Base-by-base conservation (phyloP, 1,139 yeast genomes). In the Torulaspora globosa region DNA sequence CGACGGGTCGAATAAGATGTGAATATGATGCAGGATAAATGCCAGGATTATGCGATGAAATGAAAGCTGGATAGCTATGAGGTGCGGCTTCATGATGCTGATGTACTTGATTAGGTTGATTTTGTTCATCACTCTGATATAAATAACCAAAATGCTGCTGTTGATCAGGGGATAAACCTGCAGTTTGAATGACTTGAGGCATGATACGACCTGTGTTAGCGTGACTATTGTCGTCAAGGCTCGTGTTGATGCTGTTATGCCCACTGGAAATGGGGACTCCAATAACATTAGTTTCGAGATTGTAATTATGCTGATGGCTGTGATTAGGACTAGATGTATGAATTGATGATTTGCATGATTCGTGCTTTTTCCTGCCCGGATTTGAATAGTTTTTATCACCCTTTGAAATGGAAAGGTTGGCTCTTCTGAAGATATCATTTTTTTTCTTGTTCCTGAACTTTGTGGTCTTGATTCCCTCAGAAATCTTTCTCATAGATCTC, bases 381-480 rank as follows among this genome's bases (percentile, higher is more conserved):
- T 11, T 28, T 3, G 35, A 23, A n/a, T n/a, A 12, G 26, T 24
- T 32, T 14, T 32, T 32, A n/a, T 39, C 34, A n/a, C 34, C 19
- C n/a, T 38, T 41, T 14, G 40, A 21, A 12, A 37, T 37, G 8
- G 51, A 41, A n/a, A 45, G 32, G 29, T 45, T 37, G 18, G 44
- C 27, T 30, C 46, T 43, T 41, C 43, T 48, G 14, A 45, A 45
- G 11, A 39, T 37, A 15, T 43, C 38, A 16, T 23, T 40, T n/a
- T 31, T 39, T n/a, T 39, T 44, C 41, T 38, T 48, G 15, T 31
- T 27, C 9, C 39, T 34, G 8, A 32, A 23, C 29, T 26, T 39
- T 7, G 36, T 31, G 19, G 36, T 37, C 26, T 37, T 48, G 9
- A 16, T 36, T 28, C 27, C 32, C 11, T 39, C 44, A n/a, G 42